A percentile compares a stretch with the other conserved stretches of the same genome.
Evolutionary conservation across 1,284 basidiomycete genomes (phyloP).

Genomic region (Phellopilus nigrolimitatus): DNA sequence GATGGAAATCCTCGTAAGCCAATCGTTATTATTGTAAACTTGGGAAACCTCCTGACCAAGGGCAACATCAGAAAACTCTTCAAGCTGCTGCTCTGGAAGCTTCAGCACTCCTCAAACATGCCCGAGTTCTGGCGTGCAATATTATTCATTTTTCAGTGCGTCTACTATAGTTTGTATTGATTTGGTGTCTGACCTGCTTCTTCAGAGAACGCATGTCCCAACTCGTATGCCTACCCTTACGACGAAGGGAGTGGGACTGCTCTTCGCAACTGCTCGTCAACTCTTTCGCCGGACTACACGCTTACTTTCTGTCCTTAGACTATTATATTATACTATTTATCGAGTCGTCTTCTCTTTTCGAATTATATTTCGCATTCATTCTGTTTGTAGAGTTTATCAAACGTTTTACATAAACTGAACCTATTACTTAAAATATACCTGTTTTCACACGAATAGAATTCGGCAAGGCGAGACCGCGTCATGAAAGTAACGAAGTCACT

Average conservation of each 20-base stretch:
- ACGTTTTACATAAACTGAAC: too few species aligned
- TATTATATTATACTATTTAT: background rate
- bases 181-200: background rate
- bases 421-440: too few species aligned
- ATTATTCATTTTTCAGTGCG: constrained; percentile 52
- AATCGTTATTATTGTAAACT: background rate
- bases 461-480: too few species aligned
- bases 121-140: constrained; percentile 43
- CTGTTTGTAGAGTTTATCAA: too few species aligned
- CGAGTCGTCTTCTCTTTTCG: background rate
- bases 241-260: constrained; percentile 51
- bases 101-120: constrained; percentile 46
- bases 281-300: constrained; percentile 43
- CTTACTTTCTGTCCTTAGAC: constrained; percentile 47
- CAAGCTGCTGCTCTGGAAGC: constrained; percentile 52
- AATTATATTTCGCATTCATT: too few species aligned
- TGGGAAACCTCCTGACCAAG: background rate
- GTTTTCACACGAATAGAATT: too few species aligned
- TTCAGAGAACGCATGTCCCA: constrained; percentile 45
- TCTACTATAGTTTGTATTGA: background rate
- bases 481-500: too few species aligned
- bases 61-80: constrained; percentile 27
- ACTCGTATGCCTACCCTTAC: constrained; percentile 53
- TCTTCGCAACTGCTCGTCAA: constrained; percentile 44
- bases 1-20: constrained; percentile 36